Base-by-base conservation (phyloP, 2,329 filamentous ascomycete genomes). In the Xylariaceae sp. region DNA sequence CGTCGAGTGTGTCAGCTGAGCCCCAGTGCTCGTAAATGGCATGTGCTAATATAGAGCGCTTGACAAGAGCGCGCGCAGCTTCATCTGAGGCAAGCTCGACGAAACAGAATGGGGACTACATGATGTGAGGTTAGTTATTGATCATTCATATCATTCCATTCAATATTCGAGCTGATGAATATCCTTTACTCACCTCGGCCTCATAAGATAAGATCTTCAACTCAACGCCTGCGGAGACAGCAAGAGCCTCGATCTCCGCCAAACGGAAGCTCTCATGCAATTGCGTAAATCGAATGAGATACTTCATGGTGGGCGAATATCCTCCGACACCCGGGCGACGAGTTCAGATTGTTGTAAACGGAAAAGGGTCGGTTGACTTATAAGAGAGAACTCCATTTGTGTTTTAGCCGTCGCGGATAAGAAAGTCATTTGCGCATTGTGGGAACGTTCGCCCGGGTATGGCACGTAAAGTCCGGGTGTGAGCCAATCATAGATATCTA, bases 1-100 rank as follows among this genome's bases (percentile, higher is more conserved):
- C 77, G 2, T 84, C 76, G 68, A 95, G 87, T 51, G 80, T 85
- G 9, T 76, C 69, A 11, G 88, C 92, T 42, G 78, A 77, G 15
- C 89, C 93, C 93, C 94, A 97, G 63, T 97, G 83, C 71, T 95
- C 91, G 76, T 94, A 90, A 65, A 97, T 89, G 51, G 84, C 86
- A 74, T 92, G 89, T 23, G 86, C 85, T 53, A 97, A 81, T 66
- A 97, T 89, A 51, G 90, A 91, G 63, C 93, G 88, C 53, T 80
- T 78, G 53, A 95, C 81, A 18, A 97, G 80, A 7, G 77, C 77
- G 53, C 78, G 78, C 5, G 92, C 92, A 18, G 84, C 83, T 18
- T 80, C 78, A 63, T 81, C 78, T 48, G 88, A 85, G 44, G 82
- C 80, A 11, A 97, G 80, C 53, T 79, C 80, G 55, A 96, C 81